Conservation (phyloP, 2,329 filamentous ascomycete genomes). For the Dothidotthia symphoricarpi region DNA sequence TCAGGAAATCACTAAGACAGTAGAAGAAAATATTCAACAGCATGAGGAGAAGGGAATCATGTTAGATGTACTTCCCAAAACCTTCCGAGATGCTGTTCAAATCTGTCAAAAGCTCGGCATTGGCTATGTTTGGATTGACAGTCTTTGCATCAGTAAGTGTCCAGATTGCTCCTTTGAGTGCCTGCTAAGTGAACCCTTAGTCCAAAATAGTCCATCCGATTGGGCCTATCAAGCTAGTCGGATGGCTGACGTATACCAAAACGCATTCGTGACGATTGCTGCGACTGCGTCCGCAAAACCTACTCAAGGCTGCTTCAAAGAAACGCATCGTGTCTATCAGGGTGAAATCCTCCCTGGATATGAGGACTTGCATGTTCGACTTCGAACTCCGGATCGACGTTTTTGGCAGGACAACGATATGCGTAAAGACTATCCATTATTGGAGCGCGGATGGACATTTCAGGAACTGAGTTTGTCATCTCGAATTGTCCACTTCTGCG, state of each 20-base stretch:
- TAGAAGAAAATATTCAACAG: not conserved
- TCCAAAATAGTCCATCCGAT: conserved; percentile 2
- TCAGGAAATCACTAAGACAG: not conserved
- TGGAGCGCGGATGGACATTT: conserved; percentile 8
- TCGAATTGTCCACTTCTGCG: conserved; percentile 11
- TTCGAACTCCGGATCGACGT: too few relatives aligned
- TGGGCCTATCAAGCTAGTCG: not conserved
- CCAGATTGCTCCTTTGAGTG: too few relatives aligned
- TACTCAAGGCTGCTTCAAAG: not conserved
- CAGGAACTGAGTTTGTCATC: conserved; percentile 12
- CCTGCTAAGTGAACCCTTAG: too few relatives aligned
- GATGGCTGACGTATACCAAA: conserved; percentile 2
- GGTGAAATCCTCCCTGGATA: too few relatives aligned
- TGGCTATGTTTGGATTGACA: conserved; percentile 5
- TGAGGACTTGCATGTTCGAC: too few relatives aligned
- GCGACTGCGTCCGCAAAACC: not conserved
- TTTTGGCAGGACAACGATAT: not conserved
- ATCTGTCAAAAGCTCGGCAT: not conserved
- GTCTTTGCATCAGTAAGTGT: conserved; percentile 3
- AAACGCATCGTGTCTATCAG: not conserved
- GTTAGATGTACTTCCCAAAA: not conserved
- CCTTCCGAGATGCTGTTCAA: conserved; percentile 1
- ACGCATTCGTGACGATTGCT: not conserved
- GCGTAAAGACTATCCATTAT: not conserved
- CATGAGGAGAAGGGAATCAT: not conserved